Evolutionary conservation across 345 rosid genomes (phyloP), one percentile per base, ranked within the genome.

Genomic region (Garcia nutans): DNA sequence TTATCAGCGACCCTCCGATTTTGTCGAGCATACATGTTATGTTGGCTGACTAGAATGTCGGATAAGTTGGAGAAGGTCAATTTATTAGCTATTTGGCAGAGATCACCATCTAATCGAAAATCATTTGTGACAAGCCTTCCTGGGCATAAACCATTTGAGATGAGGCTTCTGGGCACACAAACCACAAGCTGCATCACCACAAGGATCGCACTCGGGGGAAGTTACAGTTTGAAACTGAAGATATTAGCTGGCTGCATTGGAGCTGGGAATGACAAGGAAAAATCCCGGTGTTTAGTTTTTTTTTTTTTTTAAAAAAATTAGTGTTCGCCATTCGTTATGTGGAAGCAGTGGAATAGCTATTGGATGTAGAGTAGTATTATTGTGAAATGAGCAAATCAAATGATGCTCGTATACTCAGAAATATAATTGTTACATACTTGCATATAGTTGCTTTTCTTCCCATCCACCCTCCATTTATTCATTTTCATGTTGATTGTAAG

Each of bases 1-100:
- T 91, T 58, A 85, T 87, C 73, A 71, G 6, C 1, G 74, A 85
- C 65, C 90, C 97, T 71, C 98, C 97, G 8, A 84, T 68, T 68
- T 81, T 89, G 84, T 87, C 90, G 0, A 45, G 50, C 37, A 31
- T 85, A 17, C 76, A 76, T 37, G 72, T 54, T 77, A 76, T 37
- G 72, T 54, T 77, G 68, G 76, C 47, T 76, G 72, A 75, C 47
- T 50, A 78, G 52, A 68, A 55, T 56, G 59, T 24, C 8, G 56
- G 56, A 71, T 37, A 73, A 23, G 23, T 65, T 33, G 50, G 58
- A 64, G 45, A 24, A 56, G 12, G 50, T 69, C 19, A 15, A 5
- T 57, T 10, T 57, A 56, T 58, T 54, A 71, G 71, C 70, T 49
- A 5, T 68, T 22, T 28, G 20, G 59, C 69, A 28, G 61, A 42